A percentile compares a stretch with the other conserved stretches of the same genome.
Conservation (phyloP, 495 filamentous ascomycete species). For the Aspergillus coremiiformis region DNA sequence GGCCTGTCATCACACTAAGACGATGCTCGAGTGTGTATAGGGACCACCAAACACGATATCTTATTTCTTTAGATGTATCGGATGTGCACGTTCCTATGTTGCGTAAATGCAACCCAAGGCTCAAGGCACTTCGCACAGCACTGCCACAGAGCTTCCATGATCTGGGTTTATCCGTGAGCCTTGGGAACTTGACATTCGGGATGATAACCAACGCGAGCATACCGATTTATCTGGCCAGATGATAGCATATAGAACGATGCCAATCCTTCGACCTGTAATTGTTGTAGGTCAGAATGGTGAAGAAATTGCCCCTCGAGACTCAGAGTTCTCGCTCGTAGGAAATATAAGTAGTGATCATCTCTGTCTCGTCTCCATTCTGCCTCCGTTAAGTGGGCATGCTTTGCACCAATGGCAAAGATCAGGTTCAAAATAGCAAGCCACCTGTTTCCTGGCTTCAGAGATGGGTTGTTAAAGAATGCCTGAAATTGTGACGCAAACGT, state of each 20-base stretch:
- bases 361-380: constrained; percentile 39
- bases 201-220: constrained; percentile 10
- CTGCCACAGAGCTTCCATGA: constrained; percentile 55
- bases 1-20: constrained; percentile 52
- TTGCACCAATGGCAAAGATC: constrained; percentile 54
- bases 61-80: constrained; percentile 47
- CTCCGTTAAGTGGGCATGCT: constrained; percentile 41
- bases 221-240: constrained; percentile 56
- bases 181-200: neutral
- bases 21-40: constrained; percentile 51
- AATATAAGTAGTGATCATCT: constrained; percentile 49
- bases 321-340: constrained; percentile 46
- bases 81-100: constrained; percentile 43
- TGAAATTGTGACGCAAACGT: constrained; percentile 47
- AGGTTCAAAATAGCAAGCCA: constrained; percentile 56
- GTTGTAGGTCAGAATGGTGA: constrained; percentile 48
- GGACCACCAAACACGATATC: constrained; percentile 56
- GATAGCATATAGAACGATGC: constrained; percentile 52
- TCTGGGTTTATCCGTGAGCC: constrained; percentile 28
- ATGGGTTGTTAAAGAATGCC: constrained; percentile 36
- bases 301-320: constrained; percentile 45
- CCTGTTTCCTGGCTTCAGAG: constrained; percentile 32
- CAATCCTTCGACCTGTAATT: constrained; percentile 51
- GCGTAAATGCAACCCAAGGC: constrained; percentile 54
- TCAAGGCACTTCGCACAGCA: constrained; percentile 49